Conservation (phyloP, 2,329 filamentous ascomycete genomes). For the Cladosporium sp. region DNA sequence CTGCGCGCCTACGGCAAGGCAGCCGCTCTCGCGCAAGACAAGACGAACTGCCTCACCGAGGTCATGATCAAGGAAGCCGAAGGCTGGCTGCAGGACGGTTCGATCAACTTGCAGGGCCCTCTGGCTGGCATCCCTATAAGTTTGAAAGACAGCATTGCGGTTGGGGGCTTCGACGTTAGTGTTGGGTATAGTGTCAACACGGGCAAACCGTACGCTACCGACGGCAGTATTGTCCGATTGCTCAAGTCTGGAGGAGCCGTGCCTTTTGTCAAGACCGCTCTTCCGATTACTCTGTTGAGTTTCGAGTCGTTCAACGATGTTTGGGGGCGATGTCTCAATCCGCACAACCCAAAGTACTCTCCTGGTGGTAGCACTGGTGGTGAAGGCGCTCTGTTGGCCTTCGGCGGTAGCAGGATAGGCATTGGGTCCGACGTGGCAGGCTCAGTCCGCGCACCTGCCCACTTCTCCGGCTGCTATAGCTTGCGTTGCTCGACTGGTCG, state of each 20-base stretch:
- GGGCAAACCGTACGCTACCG: conserved; percentile 64
- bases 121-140: conserved; percentile 85
- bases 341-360: conserved; percentile 54
- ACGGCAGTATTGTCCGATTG: conserved; percentile 73
- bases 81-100: conserved; percentile 61
- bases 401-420: conserved; percentile 80
- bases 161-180: conserved; percentile 79
- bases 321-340: conserved; percentile 61
- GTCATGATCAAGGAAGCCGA: conserved; percentile 79
- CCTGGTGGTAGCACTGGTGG: conserved; percentile 88
- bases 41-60: conserved; percentile 89
- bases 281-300: conserved; percentile 82
- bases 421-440: conserved; percentile 91
- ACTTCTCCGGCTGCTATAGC: conserved; percentile 87
- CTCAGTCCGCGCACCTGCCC: conserved; percentile 81
- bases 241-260: conserved; percentile 85
- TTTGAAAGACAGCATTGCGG: conserved; percentile 74
- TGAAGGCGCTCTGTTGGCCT: conserved; percentile 78
- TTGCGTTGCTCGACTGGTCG: conserved; percentile 84
- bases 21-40: conserved; percentile 77
- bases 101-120: conserved; percentile 74
- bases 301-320: conserved; percentile 80
- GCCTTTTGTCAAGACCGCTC: conserved; percentile 89
- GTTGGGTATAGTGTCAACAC: conserved; percentile 78
- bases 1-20: conserved; percentile 87